Percentiles rank a stretch among this genome's conserved stretches.
These are phyloP conservation scores for Auxenochlorella pyrenoidosa DNA, from an alignment of 139 green algal genomes.

Conservation along the genomic window DNA sequence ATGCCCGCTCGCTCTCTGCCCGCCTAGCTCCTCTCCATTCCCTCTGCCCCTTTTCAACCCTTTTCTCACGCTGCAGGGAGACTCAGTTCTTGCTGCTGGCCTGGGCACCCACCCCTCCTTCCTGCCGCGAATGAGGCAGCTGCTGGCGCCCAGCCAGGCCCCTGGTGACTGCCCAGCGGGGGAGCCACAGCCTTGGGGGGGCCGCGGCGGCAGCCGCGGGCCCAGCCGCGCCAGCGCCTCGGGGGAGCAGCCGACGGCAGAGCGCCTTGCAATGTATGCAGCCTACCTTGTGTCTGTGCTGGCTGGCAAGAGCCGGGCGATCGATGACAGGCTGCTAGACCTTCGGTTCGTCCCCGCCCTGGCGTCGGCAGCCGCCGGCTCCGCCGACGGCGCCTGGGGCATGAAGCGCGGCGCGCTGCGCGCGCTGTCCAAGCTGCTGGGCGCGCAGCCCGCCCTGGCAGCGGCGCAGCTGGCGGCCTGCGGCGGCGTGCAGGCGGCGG, in stretches of 20 bases:
- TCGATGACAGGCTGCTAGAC: constrained; percentile 3
- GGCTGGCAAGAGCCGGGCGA: background rate
- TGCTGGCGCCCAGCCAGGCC: background rate
- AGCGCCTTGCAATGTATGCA: constrained; percentile 5
- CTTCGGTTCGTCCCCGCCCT: constrained; percentile 7
- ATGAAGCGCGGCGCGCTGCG: constrained; percentile 6
- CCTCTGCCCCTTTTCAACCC: background rate
- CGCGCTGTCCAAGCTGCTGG: constrained; percentile 12
- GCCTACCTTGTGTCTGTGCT: constrained; percentile 20
- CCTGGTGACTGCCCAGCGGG: too few species aligned
- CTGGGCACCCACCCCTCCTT: constrained; percentile 2
- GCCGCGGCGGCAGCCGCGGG: background rate
- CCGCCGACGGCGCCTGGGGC: background rate
- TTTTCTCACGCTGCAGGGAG: background rate
- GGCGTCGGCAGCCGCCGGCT: background rate
- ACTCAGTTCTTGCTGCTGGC: background rate
- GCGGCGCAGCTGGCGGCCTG: constrained; percentile 20
- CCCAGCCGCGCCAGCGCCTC: background rate
- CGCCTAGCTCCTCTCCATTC: background rate
- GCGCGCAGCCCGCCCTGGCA: background rate
- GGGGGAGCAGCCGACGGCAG: background rate
- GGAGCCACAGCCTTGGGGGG: too few species aligned
- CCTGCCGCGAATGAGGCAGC: background rate
- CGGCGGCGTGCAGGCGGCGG: background rate
- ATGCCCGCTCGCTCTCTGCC: too few species aligned